Evolutionary conservation across 805 yeast species (phyloP).

Genomic region (Saccharomycopsis guyanensis): DNA sequence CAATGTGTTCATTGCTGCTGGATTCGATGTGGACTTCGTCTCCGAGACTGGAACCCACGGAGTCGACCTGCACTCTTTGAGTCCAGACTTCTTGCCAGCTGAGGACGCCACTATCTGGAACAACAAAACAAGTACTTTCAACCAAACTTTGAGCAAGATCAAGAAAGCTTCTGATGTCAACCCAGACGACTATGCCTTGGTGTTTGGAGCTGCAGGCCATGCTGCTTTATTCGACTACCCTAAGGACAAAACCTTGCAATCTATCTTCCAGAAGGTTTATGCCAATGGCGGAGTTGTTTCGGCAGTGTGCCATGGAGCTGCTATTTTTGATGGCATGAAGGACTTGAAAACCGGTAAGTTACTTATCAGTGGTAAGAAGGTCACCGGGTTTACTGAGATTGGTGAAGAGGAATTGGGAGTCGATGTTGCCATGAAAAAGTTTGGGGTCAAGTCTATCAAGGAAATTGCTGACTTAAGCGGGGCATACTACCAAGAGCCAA

Average conservation of each 20-base stretch:
- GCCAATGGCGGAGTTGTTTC: constrained; percentile 46
- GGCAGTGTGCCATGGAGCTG: constrained; percentile 69
- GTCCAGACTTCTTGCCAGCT: constrained; percentile 34
- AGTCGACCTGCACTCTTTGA: constrained; percentile 49
- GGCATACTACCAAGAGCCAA: constrained; percentile 35
- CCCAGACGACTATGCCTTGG: constrained; percentile 42
- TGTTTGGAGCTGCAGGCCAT: constrained; percentile 64
- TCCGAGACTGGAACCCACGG: constrained; percentile 54
- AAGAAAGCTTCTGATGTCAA: constrained; percentile 43
- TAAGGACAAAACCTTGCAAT: constrained; percentile 38
- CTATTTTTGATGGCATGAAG: constrained; percentile 41
- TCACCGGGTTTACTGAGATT: constrained; percentile 53
- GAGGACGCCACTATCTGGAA: constrained; percentile 36
- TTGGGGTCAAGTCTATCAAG: constrained; percentile 30
- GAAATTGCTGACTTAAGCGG: constrained; percentile 29
- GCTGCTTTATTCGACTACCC: constrained; percentile 55
- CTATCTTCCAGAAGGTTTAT: constrained; percentile 40
- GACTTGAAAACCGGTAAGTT: constrained; percentile 36
- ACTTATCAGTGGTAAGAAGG: constrained; percentile 43
- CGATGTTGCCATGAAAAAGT: constrained; percentile 23
- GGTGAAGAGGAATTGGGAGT: constrained; percentile 39
- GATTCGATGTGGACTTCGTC: constrained; percentile 46
- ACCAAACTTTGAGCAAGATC: constrained; percentile 31
- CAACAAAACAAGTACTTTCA: constrained; percentile 34
- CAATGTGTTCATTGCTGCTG: constrained; percentile 38